Evolutionary conservation across 164 flowering plant genomes (phyloP), one percentile per base, ranked within the genome.

Genomic region (Akebia trifoliata): DNA sequence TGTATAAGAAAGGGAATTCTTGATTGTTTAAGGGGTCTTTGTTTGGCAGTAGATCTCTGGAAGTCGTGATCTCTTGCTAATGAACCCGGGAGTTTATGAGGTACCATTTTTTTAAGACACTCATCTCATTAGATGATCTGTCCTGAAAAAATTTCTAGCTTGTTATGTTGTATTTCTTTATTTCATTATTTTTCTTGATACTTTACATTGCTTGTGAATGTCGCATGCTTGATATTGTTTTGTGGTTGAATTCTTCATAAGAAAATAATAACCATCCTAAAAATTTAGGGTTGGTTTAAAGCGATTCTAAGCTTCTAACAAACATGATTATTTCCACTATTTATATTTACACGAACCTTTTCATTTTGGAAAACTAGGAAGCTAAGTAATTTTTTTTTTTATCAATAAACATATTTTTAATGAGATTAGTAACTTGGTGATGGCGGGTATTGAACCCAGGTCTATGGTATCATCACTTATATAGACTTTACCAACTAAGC

Each of bases 1-100:
- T 87, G 96, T 29, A 82, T 87, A 54, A 76, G 97, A 60, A 93
- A 87, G 72, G 97, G 99, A 62, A 86, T 93, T 63, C 99, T 97
- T 56, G 96, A 90, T 74, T 87, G 99, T 65, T 73, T 93, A 62
- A 83, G 99, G 67, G 97, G 97, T 39, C 92, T 90, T n/a, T 60
- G 99, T 93, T 51, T 93, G 99, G 99, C 99, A 93, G 70, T 76
- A 90, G 77, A 84, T 90, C 32, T 90, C 99, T 47, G 97, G 99
- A 61, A 90, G 96, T 65, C 84, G 97, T 34, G 99, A 93, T 69
- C 95, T 93, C 56, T 76, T 93, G 79, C 74, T 93, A 62, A 78
- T 90, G 96, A 93, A 90, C 59, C 89, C 97, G 39, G 97, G 99
- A 22, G 97, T 93, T 49, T 93, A 93, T 73, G 95, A 90, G 92